Conservation (phyloP, 2,329 filamentous ascomycete genomes). For the Stachybotrys echinatus region DNA sequence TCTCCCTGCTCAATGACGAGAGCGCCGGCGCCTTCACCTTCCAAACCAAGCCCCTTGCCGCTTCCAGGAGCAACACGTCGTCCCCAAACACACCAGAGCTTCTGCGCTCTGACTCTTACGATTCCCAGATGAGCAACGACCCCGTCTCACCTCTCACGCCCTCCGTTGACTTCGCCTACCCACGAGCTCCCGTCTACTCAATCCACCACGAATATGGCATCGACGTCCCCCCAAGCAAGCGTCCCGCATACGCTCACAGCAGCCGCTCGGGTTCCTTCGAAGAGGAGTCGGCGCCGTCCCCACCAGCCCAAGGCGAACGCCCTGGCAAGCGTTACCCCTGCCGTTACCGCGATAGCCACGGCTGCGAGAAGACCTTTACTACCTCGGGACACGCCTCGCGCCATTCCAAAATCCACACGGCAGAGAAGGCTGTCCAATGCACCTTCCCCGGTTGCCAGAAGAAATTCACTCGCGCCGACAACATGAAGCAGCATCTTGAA, state of each 20-base stretch:
- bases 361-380: conserved; percentile 75
- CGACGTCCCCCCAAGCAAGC: conserved; percentile 30
- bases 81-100: conserved; percentile 51
- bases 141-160: conserved; percentile 53
- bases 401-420: conserved; percentile 79
- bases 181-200: conserved; percentile 33
- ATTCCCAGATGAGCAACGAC: conserved; percentile 52
- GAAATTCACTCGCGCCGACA: conserved; percentile 77
- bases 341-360: conserved; percentile 63
- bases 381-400: conserved; percentile 82
- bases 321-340: conserved; percentile 67
- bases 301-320: conserved; percentile 36
- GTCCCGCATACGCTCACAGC: conserved; percentile 34
- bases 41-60: conserved; percentile 29
- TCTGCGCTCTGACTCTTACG: conserved; percentile 56
- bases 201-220: conserved; percentile 26
- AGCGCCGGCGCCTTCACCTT: conserved; percentile 8
- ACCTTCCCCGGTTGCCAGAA: conserved; percentile 67
- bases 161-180: conserved; percentile 36
- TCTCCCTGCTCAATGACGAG: conserved; percentile 58
- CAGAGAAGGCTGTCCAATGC: conserved; percentile 69
- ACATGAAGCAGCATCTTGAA: conserved; percentile 81
- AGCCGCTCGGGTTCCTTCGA: conserved; percentile 46
- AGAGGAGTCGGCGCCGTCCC: conserved; percentile 39
- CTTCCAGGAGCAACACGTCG: conserved; percentile 34